Base-by-base conservation (phyloP, 441 rosid genomes). In the Syzygium malaccense region DNA sequence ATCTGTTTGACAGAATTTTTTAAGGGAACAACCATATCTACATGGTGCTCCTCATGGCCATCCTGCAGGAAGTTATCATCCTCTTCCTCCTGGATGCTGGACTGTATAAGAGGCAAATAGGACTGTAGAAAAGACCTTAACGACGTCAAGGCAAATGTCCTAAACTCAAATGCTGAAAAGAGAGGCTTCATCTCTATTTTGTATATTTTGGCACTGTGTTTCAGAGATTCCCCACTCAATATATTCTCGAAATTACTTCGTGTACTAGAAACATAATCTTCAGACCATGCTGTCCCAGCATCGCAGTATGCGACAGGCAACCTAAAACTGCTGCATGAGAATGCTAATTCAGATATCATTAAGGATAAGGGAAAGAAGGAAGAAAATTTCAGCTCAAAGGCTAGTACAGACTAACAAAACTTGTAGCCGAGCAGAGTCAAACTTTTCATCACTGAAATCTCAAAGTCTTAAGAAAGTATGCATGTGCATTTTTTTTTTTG, bases 71-170 rank as follows among this genome's bases (percentile, higher is more conserved):
- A 96, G 90, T 95, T 95, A 17, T 95, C 96, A 86, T 97, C 99
- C 11, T 94, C 94, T 17, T 95, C 98, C 85, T 94, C 99, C 12
- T 86, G 55, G 83, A 83, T 88, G 84, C 91, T 90, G 93, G 98
- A 95, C 95, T 98, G 99, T 95, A 98, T 64, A 85, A 98, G 95
- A 86, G 99, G 99, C 94, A 98, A 92, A 93, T 96, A 97, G 91
- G 89, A 96, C 92, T 94, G 88, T 85, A 97, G 88, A 89, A 98
- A 97, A 37, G 97, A 96, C 92, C 99, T 95, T 91, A 98, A 89
- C 23, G 97, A 92, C 64, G 98, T 96, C 94, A 98, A 89, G 55
- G 98, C 96, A 89, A 97, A 91, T 90, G 96, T 92, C 91, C 92
- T 95, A 89, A 92, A 91, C 92, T 96, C 99, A 55, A 97, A 97